Evolutionary conservation across 139 green algal genomes (phyloP).

Genomic region (Micromonas commoda): DNA sequence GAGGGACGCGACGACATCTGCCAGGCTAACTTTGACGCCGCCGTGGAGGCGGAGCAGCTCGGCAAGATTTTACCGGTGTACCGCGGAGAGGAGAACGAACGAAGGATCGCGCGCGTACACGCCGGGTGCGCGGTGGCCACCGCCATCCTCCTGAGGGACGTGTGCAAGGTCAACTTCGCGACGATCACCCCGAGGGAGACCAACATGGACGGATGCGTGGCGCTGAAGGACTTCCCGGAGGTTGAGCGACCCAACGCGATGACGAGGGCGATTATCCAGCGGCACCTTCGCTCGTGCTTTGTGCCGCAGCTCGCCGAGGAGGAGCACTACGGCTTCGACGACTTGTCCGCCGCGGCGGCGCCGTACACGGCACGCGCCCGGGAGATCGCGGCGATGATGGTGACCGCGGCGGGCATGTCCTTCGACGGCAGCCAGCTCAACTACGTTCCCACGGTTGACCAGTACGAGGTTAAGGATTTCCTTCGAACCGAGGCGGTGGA

Average conservation of each 20-base stretch:
- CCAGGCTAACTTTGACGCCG: constrained; percentile 8
- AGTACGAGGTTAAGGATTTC: background rate
- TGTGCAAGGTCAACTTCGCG: background rate
- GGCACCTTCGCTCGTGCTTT: background rate
- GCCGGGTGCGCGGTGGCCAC: background rate
- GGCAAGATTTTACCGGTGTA: constrained; percentile 19
- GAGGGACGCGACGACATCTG: background rate
- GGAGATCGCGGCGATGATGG: constrained; percentile 12
- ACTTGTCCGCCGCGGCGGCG: background rate
- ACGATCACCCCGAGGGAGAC: constrained; percentile 6
- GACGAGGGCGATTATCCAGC: background rate
- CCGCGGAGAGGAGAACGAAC: constrained; percentile 11
- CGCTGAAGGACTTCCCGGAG: background rate
- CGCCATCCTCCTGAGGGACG: background rate
- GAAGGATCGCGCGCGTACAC: constrained; percentile 7
- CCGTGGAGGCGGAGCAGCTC: constrained; percentile 22
- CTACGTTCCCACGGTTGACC: background rate
- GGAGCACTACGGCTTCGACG: constrained; percentile 9
- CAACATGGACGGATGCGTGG: background rate
- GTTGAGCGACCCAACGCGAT: background rate
- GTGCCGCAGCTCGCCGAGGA: constrained; percentile 2
- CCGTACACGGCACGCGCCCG: constrained; percentile 8
- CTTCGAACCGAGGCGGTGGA: background rate
- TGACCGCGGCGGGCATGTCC: background rate
- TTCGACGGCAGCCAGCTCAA: background rate